Evolutionary conservation across 1,284 basidiomycete genomes (phyloP).

Genomic region (Cutaneotrichosporon cutaneum): DNA sequence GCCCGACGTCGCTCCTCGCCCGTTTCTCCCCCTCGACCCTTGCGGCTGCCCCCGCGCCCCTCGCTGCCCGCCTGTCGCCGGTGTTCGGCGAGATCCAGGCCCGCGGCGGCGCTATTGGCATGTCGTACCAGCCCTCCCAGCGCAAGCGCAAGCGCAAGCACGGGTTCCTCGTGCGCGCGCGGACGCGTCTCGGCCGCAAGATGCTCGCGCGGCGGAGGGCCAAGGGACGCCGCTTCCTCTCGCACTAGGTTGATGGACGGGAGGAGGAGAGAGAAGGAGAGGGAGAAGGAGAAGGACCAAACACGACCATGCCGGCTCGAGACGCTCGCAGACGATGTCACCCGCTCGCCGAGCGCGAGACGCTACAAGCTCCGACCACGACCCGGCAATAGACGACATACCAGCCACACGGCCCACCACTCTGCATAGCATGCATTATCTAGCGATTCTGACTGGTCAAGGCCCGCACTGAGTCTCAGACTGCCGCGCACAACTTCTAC

Average conservation of each 20-base stretch:
- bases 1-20: constrained; percentile 17
- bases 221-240: constrained; percentile 64
- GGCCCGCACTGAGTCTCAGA: neutral
- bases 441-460: too few species aligned
- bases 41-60: constrained; percentile 1
- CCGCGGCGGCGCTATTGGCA: constrained; percentile 56
- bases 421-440: constrained; percentile 15
- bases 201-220: constrained; percentile 61
- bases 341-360: neutral
- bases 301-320: neutral
- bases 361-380: neutral
- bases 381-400: constrained; percentile 5
- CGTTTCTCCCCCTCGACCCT: constrained; percentile 14
- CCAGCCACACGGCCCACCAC: constrained; percentile 12
- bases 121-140: constrained; percentile 85
- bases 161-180: constrained; percentile 71
- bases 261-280: neutral
- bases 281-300: constrained; percentile 2
- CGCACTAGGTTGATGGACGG: constrained; percentile 52
- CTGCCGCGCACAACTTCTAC: neutral
- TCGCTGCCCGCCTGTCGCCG: constrained; percentile 4
- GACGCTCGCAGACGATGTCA: neutral
- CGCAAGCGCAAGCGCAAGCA: constrained; percentile 83
- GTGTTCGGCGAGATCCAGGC: constrained; percentile 25
- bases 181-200: constrained; percentile 44